Base-by-base conservation (phyloP, 306 rosid genomes). In the Phaseolus lunatus region DNA sequence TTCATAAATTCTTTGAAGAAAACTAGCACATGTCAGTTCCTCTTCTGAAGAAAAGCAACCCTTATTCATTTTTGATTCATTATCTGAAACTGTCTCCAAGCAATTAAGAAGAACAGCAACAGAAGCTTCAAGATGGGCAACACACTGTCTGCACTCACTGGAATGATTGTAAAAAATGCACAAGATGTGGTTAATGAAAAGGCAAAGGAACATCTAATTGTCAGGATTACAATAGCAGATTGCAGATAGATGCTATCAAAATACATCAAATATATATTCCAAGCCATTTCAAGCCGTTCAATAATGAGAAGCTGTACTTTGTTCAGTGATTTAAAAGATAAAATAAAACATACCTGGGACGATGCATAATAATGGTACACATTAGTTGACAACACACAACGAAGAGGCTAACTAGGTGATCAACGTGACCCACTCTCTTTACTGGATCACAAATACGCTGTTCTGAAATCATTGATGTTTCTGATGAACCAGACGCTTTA, bases 11-110 rank as follows among this genome's bases (percentile, higher is more conserved):
- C 98, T 88, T 81, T 91, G 82, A 19, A 94, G 90, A 83, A 79
- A 86, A 85, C 85, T 80, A 64, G 96, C 97, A 85, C 97, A 94
- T 85, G 82, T 88, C 72, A 94, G 90, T 53, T 87, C 98, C 87
- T 90, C 97, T 65, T 89, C 90, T 62, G 90, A 92, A 8, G 89
- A 87, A 78, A 92, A 90, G 67, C 44, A 85, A 73, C 79, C 90
- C 80, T 81, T 86, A 64, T 53, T 76, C 67, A 33, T 18, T 10
- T 41, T 50, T 5, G 85, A 81, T 66, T 79, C 78, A 7, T 82
- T 52, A 79, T 82, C 95, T 58, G 84, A 92, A 53, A 85, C 78
- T 7, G 85, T 87, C 88, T 92, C 96, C 89, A 92, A 84, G 84
- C 93, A 94, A 79, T 82, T 80, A 81, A 94, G 92, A 78, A 94